These are phyloP conservation scores for Lyophyllum decastes DNA, from an alignment of 768 basidiomycete genomes.

Conservation along the genomic window DNA sequence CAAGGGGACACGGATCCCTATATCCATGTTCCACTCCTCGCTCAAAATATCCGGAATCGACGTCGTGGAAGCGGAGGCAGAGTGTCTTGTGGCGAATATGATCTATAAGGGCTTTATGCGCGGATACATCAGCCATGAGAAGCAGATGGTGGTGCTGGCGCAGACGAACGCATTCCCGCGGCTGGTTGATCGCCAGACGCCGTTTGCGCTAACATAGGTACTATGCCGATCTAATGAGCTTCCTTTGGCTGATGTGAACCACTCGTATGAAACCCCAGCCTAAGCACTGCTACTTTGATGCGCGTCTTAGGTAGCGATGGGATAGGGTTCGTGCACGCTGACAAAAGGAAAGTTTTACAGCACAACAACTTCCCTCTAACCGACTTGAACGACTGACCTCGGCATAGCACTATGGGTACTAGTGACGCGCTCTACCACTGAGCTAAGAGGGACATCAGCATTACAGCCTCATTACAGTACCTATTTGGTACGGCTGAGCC, in stretches of 20 bases:
- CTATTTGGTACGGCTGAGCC: too few species aligned
- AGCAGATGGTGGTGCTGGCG: conserved; percentile 90
- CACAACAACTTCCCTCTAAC: background rate
- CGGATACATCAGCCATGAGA: conserved; percentile 96
- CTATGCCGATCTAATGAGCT: background rate
- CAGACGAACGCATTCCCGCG: conserved; percentile 80
- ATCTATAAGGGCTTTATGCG: conserved; percentile 91
- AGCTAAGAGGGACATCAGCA: conserved; percentile 27
- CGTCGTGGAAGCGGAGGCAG: conserved; percentile 78
- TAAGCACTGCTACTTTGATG: too few species aligned
- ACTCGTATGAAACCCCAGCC: too few species aligned
- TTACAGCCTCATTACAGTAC: too few species aligned
- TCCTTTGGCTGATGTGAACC: background rate
- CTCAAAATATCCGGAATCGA: conserved; percentile 70
- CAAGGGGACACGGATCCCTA: conserved; percentile 76
- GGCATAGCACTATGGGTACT: conserved; percentile 13
- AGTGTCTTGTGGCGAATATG: conserved; percentile 94
- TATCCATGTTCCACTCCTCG: conserved; percentile 79
- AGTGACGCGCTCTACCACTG: conserved; percentile 40
- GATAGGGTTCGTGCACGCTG: background rate
- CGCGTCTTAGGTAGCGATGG: too few species aligned
- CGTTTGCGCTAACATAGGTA: conserved; percentile 42
- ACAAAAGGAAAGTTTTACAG: background rate
- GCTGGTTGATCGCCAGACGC: conserved; percentile 60
- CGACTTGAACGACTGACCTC: background rate